Evolutionary conservation across 164 flowering plant genomes (phyloP), one percentile per base, ranked within the genome.

Genomic region (Umbilicus rupestris): DNA sequence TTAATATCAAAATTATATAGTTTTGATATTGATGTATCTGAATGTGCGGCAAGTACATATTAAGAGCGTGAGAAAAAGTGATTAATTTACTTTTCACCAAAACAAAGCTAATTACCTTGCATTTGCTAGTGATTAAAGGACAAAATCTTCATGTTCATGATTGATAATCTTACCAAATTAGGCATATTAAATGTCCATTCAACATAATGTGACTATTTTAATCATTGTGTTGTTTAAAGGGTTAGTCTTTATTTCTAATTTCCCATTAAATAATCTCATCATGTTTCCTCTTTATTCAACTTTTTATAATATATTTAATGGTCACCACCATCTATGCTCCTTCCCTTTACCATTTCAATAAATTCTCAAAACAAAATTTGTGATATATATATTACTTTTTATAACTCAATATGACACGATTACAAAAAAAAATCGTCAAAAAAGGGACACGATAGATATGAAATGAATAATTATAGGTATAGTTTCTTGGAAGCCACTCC

Each of bases 401-500:
- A n/a, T n/a, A n/a, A n/a, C n/a, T n/a, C n/a, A n/a, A n/a, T n/a
- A n/a, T n/a, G n/a, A n/a, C n/a, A n/a, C n/a, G n/a, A n/a, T n/a
- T n/a, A 37, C 39, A 71, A 67, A 62, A 42, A 35, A n/a, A 31
- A 17, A 63, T n/a, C n/a, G n/a, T n/a, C n/a, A n/a, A n/a, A n/a
- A n/a, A n/a, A n/a, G n/a, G n/a, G n/a, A n/a, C n/a, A n/a, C n/a
- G n/a, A n/a, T n/a, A 63, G 66, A 70, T 16, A 47, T 17, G 19
- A 3, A 16, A n/a, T 47, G 19, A 47, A 47, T 20, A 50, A 50
- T 50, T 50, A 50, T 22, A 20, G 14, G 9, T 47, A 20, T 63
- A 65, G 68, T 81, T 73, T 75, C 82, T 75, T 79, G 73, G 77
- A 74, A 74, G 76, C 79, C 75, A 81, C 84, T 81, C 78, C 37